A percentile compares a stretch with the other conserved stretches of the same genome.
Conservation (phyloP, 2,329 filamentous ascomycete species). For the Neoscytalidium dimidiatum region DNA sequence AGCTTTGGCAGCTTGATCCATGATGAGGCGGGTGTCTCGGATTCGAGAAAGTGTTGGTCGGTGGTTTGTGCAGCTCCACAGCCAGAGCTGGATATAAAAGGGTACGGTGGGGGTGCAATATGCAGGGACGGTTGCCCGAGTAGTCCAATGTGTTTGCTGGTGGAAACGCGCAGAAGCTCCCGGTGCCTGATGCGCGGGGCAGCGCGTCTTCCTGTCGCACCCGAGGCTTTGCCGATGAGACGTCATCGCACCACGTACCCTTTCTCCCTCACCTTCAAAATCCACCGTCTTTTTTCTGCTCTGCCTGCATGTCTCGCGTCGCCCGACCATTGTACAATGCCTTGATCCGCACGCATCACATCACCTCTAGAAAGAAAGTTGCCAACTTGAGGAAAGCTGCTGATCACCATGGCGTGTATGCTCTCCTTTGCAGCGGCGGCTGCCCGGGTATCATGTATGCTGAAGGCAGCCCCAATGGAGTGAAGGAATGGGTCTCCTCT, state of each 20-base stretch:
- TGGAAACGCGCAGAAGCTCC: constrained; percentile 16
- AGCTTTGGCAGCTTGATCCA: constrained; percentile 59
- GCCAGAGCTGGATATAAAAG: background rate
- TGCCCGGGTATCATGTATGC: constrained; percentile 79
- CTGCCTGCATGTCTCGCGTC: constrained; percentile 19
- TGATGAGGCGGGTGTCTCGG: constrained; percentile 28
- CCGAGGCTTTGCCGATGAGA: background rate
- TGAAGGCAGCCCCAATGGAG: constrained; percentile 59
- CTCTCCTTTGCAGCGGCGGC: constrained; percentile 67
- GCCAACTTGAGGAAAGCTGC: constrained; percentile 65
- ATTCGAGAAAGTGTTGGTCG: background rate
- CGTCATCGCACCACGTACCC: background rate
- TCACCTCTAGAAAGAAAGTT: constrained; percentile 77
- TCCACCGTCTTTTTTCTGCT: background rate
- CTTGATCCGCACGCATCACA: constrained; percentile 77
- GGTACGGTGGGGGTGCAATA: background rate
- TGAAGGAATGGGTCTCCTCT: constrained; percentile 64
- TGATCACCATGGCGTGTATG: constrained; percentile 60
- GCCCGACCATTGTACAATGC: constrained; percentile 49
- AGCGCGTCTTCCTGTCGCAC: no score
- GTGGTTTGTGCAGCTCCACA: background rate
- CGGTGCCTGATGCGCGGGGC: background rate
- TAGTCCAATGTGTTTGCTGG: background rate
- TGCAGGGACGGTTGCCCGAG: background rate
- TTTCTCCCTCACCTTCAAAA: background rate